Conservation (phyloP, 2,329 filamentous ascomycete species). For the Fusarium nodosum region DNA sequence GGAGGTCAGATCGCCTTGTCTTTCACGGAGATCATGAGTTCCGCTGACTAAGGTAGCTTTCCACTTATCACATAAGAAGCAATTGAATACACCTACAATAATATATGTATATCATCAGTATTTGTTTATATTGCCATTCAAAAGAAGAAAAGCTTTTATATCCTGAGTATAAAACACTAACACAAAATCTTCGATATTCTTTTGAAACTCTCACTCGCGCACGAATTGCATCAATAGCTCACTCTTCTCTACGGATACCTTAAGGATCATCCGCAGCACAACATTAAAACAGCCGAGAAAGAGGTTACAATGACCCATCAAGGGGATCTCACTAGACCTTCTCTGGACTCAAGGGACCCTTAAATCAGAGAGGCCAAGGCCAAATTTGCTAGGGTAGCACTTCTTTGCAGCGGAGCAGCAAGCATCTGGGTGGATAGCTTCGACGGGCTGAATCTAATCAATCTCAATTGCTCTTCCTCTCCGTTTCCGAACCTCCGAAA, state of each 20-base stretch:
- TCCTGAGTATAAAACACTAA: conserved; percentile 13
- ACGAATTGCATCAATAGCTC: conserved; percentile 12
- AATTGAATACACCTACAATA: not conserved
- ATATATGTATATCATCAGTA: too few relatives aligned
- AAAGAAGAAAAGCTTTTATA: not conserved
- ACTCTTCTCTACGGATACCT: conserved; percentile 7
- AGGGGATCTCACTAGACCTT: conserved; percentile 24
- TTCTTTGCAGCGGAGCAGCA: conserved; percentile 19
- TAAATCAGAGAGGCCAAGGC: conserved; percentile 13
- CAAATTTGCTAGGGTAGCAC: conserved; percentile 20
- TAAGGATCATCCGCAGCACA: conserved; percentile 1
- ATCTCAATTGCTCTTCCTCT: conserved; percentile 30
- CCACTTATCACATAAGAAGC: not conserved
- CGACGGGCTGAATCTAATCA: conserved; percentile 43
- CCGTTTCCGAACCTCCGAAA: conserved; percentile 12
- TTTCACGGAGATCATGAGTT: not conserved
- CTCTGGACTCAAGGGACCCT: conserved; percentile 17
- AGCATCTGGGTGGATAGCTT: conserved; percentile 38
- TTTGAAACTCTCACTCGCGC: conserved; percentile 6
- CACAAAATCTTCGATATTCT: not conserved
- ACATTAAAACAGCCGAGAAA: conserved; percentile 2
- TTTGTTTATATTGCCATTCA: not conserved
- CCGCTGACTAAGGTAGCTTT: conserved; percentile 2
- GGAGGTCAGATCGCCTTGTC: not conserved
- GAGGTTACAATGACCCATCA: conserved; percentile 20